Conservation (phyloP, 306 rosid genomes). For the Vigna radiata region DNA sequence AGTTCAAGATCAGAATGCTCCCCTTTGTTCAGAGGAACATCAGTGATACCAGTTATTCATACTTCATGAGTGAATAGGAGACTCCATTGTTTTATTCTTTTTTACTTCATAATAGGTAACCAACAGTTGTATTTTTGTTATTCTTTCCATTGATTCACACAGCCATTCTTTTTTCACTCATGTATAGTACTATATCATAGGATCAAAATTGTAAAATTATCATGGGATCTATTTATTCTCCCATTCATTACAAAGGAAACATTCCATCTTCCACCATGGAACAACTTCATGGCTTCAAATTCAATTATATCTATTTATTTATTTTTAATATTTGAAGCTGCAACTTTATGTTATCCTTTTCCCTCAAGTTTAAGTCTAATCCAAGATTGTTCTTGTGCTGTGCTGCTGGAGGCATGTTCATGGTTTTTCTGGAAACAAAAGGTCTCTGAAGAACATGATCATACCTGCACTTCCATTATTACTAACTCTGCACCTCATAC, state of each 20-base stretch:
- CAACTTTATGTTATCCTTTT: not conserved
- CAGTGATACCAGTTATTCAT: slow-evolving; percentile 51
- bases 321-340: not conserved
- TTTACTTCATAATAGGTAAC: slow-evolving; percentile 66
- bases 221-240: slow-evolving; percentile 51
- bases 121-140: slow-evolving; percentile 47
- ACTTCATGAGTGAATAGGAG: slow-evolving; percentile 46
- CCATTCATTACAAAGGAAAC: slow-evolving; percentile 50
- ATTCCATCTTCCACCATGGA: slow-evolving; percentile 35
- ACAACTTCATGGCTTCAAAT: slow-evolving; percentile 27
- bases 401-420: too few relatives aligned
- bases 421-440: too few relatives aligned
- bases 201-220: slow-evolving; percentile 50
- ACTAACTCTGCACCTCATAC: too few relatives aligned
- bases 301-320: not conserved
- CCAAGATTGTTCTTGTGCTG: too few relatives aligned
- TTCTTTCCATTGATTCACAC: slow-evolving; percentile 52
- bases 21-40: slow-evolving; percentile 58
- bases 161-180: slow-evolving; percentile 52
- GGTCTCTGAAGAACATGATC: too few relatives aligned
- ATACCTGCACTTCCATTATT: too few relatives aligned
- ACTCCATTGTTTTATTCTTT: slow-evolving; percentile 56
- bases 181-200: slow-evolving; percentile 44
- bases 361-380: not conserved
- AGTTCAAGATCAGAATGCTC: slow-evolving; percentile 51